Conservation (phyloP, 2,329 filamentous ascomycete species). For the Ophiostoma perfectum region DNA sequence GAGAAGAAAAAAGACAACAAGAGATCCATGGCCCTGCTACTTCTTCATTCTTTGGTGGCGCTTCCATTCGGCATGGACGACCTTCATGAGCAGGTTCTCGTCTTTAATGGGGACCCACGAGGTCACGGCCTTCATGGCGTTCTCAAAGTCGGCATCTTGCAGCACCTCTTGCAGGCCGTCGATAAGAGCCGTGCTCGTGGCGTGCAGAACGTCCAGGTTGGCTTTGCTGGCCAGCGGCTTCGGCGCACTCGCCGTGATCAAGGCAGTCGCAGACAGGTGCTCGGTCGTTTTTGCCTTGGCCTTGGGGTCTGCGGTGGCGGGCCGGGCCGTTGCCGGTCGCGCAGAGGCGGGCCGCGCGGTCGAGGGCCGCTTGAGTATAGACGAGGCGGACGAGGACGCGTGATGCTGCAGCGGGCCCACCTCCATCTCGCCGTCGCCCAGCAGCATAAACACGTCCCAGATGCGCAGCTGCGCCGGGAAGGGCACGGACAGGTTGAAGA, state of each 20-base stretch:
- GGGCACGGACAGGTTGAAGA: slow-evolving; percentile 95
- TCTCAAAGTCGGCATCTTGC: slow-evolving; percentile 91
- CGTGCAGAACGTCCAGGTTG: slow-evolving; percentile 76
- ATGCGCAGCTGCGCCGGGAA: slow-evolving; percentile 91
- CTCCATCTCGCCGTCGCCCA: slow-evolving; percentile 55
- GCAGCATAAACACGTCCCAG: slow-evolving; percentile 96
- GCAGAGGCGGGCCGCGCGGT: not conserved
- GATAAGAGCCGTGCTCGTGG: slow-evolving; percentile 81
- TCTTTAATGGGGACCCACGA: slow-evolving; percentile 92
- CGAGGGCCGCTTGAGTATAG: not conserved
- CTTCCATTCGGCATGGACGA: slow-evolving; percentile 84
- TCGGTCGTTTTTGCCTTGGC: not conserved
- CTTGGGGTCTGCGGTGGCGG: not conserved
- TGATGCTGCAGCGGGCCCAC: not conserved
- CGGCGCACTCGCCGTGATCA: slow-evolving; percentile 24
- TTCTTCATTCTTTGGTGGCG: slow-evolving; percentile 38
- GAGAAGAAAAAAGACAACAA: not conserved
- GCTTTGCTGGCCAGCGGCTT: slow-evolving; percentile 46
- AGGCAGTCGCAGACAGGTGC: slow-evolving; percentile 13
- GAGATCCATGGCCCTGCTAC: no score
- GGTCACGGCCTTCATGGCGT: slow-evolving; percentile 94
- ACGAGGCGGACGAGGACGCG: not conserved
- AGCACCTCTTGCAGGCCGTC: slow-evolving; percentile 85
- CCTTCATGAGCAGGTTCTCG: slow-evolving; percentile 86
- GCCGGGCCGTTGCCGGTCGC: not conserved